Evolutionary conservation across 495 filamentous ascomycete genomes (phyloP), one percentile per base, ranked within the genome.

Genomic region (Patellaria atrata): DNA sequence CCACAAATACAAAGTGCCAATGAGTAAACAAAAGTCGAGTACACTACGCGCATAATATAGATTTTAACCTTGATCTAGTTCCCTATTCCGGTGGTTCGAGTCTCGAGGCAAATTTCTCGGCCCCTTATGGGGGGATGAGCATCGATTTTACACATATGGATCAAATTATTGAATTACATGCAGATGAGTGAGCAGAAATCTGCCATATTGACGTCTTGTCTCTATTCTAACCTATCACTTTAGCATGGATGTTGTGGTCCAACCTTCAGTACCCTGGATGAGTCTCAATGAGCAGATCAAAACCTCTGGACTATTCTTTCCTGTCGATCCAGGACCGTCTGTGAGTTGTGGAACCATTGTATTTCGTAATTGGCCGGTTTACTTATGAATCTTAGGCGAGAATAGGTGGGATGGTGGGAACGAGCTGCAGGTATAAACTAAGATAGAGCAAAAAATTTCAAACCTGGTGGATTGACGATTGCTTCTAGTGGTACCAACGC

Each of bases 101-200:
- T 40, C 65, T 94, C 3, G 86, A 94, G 48, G 86, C 73, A 8
- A 85, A 91, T 51, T 93, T 92, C 54, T 77, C 82, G 1, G 79
- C 83, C 2, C 79, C 84, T 0, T 75, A 73, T 52, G 82, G 83
- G 8, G 86, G 86, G 11, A 68, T 94, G 52, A 83, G 75, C 36
- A 81, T 94, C 26, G 86, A 94, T 48, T 93, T 94, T 51, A 71
- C 72, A 11, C 69, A 62, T 44, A 94, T 94, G 86, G 74, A 91
- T 51, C 66, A 76, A 43, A 78, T 92, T 20, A 24, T 93, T 19
- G 62, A 73, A 26, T 63, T 93, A 30, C 77, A 92, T 53, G 72
- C 79, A 34, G 77, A 78, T 4, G 86, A 94, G 45, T 51, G 45
- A 39, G 40, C 32, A 26, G 41, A 30, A 14, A 24, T 26, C 31